Base-by-base conservation (phyloP, 805 yeast species). In the Monosporozyma aerobia region DNA sequence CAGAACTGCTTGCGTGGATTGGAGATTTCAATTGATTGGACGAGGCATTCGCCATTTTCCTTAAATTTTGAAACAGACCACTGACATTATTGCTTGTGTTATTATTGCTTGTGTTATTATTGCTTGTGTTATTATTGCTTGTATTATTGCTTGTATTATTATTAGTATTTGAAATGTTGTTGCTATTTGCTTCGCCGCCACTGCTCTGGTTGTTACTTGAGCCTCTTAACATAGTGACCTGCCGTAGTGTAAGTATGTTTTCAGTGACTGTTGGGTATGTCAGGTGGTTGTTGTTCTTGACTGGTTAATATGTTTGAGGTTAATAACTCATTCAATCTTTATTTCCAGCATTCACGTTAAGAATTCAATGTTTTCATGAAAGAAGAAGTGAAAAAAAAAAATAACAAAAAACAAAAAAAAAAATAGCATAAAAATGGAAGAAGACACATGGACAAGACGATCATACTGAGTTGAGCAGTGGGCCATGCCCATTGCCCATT, bases 21-120 rank as follows among this genome's bases (percentile, higher is more conserved):
- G 37, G 16, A n/a, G 27, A 22, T 7, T 29, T 13, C 1, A 32
- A 25, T 13, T 22, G 16, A 35, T 54, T 51, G 3, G 61, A 53
- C 41, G 41, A 39, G 7, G 23, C 22, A 19, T 58, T 62, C 2
- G 68, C 57, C 16, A 66, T 52, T 50, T 63, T 58, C 53, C 63
- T 66, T 50, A 66, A 53, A 49, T 63, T 65, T 19, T 65, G 63
- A 44, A 66, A 55, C 8, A 66, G 29, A 25, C 58, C 30, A 10
- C 44, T 32, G 19, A 53, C 44, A 53, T 48, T 14, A 25, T 29
- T 35, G 29, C 19, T 19, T 19, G 19, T 19, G 10, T n/a, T 35
- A 23, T 5, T 35, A 23, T 35, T 47, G 11, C 14, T 45, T 3
- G 14, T 11, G 14, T 23, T 35, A 5, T 22, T 47, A 14, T 35